These are phyloP conservation scores for Phytophthora litchii DNA, from an alignment of 352 stramenopile genomes.

Conservation along the genomic window DNA sequence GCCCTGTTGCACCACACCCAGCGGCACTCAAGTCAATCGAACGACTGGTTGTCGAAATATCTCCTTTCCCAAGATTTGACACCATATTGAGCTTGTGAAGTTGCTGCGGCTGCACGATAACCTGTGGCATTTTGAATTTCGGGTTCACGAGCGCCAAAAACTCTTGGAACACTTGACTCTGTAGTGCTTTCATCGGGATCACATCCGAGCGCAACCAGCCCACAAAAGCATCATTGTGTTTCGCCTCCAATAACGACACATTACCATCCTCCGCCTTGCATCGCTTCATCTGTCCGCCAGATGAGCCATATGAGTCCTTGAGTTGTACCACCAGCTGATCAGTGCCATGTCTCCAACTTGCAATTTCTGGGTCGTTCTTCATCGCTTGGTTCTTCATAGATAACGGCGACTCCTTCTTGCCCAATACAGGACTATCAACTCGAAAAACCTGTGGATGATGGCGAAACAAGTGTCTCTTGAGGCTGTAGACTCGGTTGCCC, in stretches of 20 bases:
- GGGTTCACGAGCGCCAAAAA: constrained; percentile 51
- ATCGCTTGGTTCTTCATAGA: constrained; percentile 17
- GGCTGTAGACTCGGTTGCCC: constrained; percentile 48
- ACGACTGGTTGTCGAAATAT: constrained; percentile 21
- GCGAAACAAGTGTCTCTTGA: constrained; percentile 56
- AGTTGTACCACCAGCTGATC: constrained; percentile 31
- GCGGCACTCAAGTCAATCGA: constrained; percentile 21
- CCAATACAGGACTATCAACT: constrained; percentile 19
- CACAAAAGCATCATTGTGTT: constrained; percentile 46
- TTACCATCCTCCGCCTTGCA: constrained; percentile 26
- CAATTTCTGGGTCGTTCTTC: constrained; percentile 23
- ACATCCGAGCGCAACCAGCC: constrained; percentile 50
- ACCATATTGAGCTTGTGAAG: constrained; percentile 31
- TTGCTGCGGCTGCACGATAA: constrained; percentile 40
- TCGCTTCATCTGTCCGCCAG: constrained; percentile 15
- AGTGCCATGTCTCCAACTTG: constrained; percentile 5
- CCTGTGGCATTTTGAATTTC: constrained; percentile 43
- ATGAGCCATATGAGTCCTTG: constrained; percentile 22
- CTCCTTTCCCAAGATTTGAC: constrained; percentile 28
- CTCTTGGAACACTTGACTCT: constrained; percentile 42
- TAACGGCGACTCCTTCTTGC: constrained; percentile 27
- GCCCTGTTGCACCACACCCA: constrained; percentile 15
- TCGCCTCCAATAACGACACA: constrained; percentile 1
- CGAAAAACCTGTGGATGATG: constrained; percentile 56
- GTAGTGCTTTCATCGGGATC: constrained; percentile 49